phyloP scores from a whole-genome alignment of 108 stramenopile genomes.

The Seminavis robusta region DNA sequence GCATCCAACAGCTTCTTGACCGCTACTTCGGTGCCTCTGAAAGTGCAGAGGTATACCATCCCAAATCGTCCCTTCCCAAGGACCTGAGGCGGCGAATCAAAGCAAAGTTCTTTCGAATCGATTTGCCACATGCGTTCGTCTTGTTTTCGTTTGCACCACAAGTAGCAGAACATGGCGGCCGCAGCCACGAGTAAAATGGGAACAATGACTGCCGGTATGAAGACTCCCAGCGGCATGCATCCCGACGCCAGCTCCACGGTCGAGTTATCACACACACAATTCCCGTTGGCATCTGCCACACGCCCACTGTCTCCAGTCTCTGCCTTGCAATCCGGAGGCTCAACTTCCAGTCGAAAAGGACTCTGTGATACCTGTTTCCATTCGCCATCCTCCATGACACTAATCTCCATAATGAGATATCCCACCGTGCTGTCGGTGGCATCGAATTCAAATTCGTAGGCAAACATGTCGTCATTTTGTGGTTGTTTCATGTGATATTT shows the following conservation, averaged over 20 bases:
- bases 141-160: too few relatives aligned
- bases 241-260: too few relatives aligned
- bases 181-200: too few relatives aligned
- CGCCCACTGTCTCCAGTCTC: neutral
- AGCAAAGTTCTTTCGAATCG: slow-evolving; percentile 22
- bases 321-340: neutral
- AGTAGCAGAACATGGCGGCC: too few relatives aligned
- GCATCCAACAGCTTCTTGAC: slow-evolving; percentile 26
- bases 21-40: slow-evolving; percentile 27
- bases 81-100: slow-evolving; percentile 23
- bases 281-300: neutral
- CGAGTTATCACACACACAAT: too few relatives aligned
- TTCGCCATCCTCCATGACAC: neutral
- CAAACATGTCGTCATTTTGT: too few relatives aligned
- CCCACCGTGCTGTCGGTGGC: neutral
- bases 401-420: neutral
- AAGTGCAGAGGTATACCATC: slow-evolving; percentile 13
- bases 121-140: slow-evolving; percentile 32
- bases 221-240: too few relatives aligned
- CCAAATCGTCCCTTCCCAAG: slow-evolving; percentile 29
- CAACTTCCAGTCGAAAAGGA: slow-evolving; percentile 11
- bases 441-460: too few relatives aligned
- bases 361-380: slow-evolving; percentile 8
- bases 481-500: neutral
- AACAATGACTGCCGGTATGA: too few relatives aligned